phyloP scores from a whole-genome alignment of 2,329 filamentous ascomycete genomes.

The Pleomassaria siparia region DNA sequence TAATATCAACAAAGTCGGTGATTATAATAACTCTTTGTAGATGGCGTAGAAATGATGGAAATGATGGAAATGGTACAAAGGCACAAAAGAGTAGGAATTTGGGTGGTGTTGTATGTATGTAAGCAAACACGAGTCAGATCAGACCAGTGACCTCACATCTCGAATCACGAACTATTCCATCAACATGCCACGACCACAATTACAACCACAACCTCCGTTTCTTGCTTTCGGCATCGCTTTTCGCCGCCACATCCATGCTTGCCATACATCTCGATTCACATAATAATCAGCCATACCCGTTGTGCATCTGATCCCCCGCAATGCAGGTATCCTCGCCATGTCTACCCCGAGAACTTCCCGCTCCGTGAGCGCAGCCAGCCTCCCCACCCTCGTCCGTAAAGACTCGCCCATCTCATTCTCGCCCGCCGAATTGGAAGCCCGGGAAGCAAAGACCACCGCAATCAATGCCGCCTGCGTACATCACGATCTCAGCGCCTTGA shows the following conservation, averaged over 20 bases:
- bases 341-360: conserved; percentile 28
- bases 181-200: background rate
- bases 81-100: too few species aligned
- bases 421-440: conserved; percentile 22
- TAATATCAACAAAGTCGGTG: too few species aligned
- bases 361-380: conserved; percentile 33
- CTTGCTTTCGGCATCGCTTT: background rate
- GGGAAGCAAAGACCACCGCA: conserved; percentile 20
- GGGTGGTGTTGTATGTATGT: too few species aligned
- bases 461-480: conserved; percentile 48
- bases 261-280: too few species aligned
- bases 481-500: conserved; percentile 43
- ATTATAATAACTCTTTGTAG: too few species aligned
- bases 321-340: conserved; percentile 21
- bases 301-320: background rate
- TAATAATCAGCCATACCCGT: background rate
- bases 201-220: background rate
- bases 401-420: conserved; percentile 17
- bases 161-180: too few species aligned
- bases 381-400: conserved; percentile 12
- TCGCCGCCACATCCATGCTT: background rate
- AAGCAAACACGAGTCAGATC: too few species aligned
- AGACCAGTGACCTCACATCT: too few species aligned
- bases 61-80: too few species aligned
- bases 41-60: too few species aligned